Evolutionary conservation across 192 early-diverging fungal genomes (phyloP).

Genomic region (Ambispora gerdemannii): DNA sequence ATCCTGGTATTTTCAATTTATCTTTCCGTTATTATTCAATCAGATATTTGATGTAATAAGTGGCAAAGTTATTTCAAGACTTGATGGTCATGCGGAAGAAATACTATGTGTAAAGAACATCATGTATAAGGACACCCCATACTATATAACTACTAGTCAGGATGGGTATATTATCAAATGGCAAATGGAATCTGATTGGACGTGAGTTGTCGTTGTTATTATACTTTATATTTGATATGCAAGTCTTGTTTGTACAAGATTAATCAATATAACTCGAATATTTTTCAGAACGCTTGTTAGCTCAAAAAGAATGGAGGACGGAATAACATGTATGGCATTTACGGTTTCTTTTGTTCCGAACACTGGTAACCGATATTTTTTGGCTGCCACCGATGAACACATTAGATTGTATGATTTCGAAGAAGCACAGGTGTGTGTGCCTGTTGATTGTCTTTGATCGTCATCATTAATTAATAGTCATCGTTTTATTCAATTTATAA

Average conservation of each 20-base stretch:
- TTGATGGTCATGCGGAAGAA: slow-evolving; percentile 87
- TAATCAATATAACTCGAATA: neutral
- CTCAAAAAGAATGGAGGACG: slow-evolving; percentile 70
- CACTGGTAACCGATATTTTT: slow-evolving; percentile 90
- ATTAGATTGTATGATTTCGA: slow-evolving; percentile 92
- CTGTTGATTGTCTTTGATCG: neutral
- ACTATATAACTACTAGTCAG: slow-evolving; percentile 87
- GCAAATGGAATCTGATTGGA: slow-evolving; percentile 81
- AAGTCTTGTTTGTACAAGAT: neutral
- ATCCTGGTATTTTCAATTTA: neutral
- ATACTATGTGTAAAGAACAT: slow-evolving; percentile 78
- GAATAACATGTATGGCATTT: slow-evolving; percentile 94
- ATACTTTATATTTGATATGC: neutral
- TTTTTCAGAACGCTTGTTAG: slow-evolving; percentile 54
- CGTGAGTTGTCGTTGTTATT: slow-evolving; percentile 40
- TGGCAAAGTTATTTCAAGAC: slow-evolving; percentile 73
- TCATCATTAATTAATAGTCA: too few relatives aligned
- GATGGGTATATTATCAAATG: slow-evolving; percentile 93
- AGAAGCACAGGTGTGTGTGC: slow-evolving; percentile 49
- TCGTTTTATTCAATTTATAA: too few relatives aligned
- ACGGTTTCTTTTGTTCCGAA: slow-evolving; percentile 90
- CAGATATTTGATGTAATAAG: slow-evolving; percentile 78
- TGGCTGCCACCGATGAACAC: slow-evolving; percentile 86
- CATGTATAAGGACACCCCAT: slow-evolving; percentile 74
- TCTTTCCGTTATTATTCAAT: neutral